Conservation (phyloP, 352 stramenopile genomes). For the Globisporangium spiculum region DNA sequence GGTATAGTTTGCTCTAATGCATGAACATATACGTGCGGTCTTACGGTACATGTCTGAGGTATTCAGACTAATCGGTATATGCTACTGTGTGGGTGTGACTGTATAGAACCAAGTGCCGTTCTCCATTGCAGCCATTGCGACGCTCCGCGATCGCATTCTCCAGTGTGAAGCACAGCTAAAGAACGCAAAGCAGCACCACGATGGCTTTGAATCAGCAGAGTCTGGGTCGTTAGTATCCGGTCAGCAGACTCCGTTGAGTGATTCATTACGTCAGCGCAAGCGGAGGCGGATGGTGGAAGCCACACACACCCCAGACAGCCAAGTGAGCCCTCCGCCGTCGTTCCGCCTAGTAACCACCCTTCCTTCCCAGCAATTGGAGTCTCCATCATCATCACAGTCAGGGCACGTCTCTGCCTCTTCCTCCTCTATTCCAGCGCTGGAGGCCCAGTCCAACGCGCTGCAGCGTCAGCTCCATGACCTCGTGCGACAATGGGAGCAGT, state of each 20-base stretch:
- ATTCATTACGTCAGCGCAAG: not conserved
- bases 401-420: no score
- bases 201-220: not conserved
- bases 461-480: constrained; percentile 3
- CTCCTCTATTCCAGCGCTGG: not conserved
- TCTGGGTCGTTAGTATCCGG: not conserved
- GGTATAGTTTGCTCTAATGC: constrained; percentile 7
- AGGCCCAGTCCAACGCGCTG: not conserved
- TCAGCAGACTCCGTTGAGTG: not conserved
- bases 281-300: constrained; percentile 2
- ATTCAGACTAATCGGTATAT: no score
- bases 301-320: not conserved
- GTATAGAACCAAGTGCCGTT: constrained; percentile 11
- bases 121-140: constrained; percentile 1
- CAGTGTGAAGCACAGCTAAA: constrained; percentile 3
- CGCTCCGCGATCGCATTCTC: constrained; percentile 8
- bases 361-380: not conserved
- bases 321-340: constrained; percentile 3
- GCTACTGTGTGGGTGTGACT: not conserved
- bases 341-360: not conserved
- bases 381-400: no score
- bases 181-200: not conserved
- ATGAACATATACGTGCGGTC: no score
- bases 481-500: constrained; percentile 20
- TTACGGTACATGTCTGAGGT: not conserved